Evolutionary conservation across 331 rosid species (phyloP).

Genomic region (Malus hybrid): DNA sequence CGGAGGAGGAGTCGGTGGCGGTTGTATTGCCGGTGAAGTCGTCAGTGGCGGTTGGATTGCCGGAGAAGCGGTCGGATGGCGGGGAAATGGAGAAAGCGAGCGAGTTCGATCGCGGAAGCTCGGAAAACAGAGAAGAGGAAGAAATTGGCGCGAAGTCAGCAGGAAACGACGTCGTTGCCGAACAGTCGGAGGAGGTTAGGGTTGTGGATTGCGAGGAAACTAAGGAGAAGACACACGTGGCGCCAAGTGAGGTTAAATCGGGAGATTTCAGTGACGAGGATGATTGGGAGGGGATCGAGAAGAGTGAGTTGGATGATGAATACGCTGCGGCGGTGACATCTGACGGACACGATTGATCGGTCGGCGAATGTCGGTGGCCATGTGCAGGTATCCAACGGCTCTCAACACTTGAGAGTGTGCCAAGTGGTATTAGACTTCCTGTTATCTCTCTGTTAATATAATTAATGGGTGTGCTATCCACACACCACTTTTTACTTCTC

Average conservation of each 20-base stretch:
- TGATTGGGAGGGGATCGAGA: constrained; percentile 87
- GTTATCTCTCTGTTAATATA: neutral
- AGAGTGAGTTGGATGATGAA: constrained; percentile 50
- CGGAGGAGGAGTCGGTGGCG: neutral
- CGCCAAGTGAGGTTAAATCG: neutral
- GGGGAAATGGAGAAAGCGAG: neutral
- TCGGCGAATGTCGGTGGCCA: constrained; percentile 17
- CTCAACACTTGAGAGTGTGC: constrained; percentile 41
- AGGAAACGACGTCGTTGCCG: constrained; percentile 10
- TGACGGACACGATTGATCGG: constrained; percentile 11
- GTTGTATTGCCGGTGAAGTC: neutral
- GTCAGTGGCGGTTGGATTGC: neutral
- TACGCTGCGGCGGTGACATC: constrained; percentile 48
- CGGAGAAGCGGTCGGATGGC: constrained; percentile 5
- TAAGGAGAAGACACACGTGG: constrained; percentile 6
- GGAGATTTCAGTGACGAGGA: constrained; percentile 34
- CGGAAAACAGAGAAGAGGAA: neutral
- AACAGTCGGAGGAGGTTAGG: constrained; percentile 8
- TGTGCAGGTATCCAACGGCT: constrained; percentile 41
- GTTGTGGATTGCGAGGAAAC: neutral
- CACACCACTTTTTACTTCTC: too few relatives aligned
- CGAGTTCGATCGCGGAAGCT: neutral
- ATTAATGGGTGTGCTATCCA: too few relatives aligned
- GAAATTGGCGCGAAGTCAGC: constrained; percentile 2
- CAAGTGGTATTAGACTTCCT: constrained; percentile 46